phyloP scores from a whole-genome alignment of 2,329 filamentous ascomycete species.

The Xylaria sp. region DNA sequence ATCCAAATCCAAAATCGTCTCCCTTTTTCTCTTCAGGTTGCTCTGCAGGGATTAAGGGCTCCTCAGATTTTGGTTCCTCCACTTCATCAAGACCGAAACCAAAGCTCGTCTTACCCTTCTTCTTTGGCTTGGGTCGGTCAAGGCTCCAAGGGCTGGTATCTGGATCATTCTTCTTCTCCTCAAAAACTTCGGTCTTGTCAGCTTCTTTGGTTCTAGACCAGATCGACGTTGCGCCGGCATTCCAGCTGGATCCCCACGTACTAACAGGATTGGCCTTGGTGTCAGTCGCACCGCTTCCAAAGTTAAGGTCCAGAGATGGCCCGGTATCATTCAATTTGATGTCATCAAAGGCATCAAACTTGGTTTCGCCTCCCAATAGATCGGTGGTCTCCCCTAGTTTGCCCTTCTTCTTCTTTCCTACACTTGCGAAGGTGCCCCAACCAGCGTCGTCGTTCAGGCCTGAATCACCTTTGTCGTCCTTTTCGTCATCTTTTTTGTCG shows the following conservation, averaged over 20 bases:
- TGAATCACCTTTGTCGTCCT: constrained; percentile 29
- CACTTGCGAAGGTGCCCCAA: constrained; percentile 55
- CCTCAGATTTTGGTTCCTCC: constrained; percentile 45
- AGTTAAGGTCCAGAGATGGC: constrained; percentile 62
- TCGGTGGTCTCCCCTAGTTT: constrained; percentile 46
- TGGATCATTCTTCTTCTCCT: constrained; percentile 48
- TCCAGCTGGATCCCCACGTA: constrained; percentile 66
- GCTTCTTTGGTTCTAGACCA: constrained; percentile 46
- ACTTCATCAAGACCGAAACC: constrained; percentile 55
- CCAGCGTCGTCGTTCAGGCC: constrained; percentile 36
- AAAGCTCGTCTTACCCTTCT: constrained; percentile 53
- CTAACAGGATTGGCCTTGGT: constrained; percentile 55
- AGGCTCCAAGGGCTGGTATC: constrained; percentile 58
- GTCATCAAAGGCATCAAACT: constrained; percentile 67
- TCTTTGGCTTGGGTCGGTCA: constrained; percentile 57
- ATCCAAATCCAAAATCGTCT: constrained; percentile 37
- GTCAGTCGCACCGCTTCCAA: constrained; percentile 50
- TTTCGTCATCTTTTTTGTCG: constrained; percentile 25
- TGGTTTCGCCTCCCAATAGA: constrained; percentile 41
- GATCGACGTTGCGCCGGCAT: constrained; percentile 53
- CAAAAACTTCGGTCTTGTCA: constrained; percentile 46
- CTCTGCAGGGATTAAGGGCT: constrained; percentile 26
- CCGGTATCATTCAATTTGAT: constrained; percentile 68
- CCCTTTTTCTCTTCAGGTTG: constrained; percentile 42
- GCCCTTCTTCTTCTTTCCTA: constrained; percentile 57